Evolutionary conservation across 2,329 filamentous ascomycete genomes (phyloP).

Genomic region (Neonectria faginata): DNA sequence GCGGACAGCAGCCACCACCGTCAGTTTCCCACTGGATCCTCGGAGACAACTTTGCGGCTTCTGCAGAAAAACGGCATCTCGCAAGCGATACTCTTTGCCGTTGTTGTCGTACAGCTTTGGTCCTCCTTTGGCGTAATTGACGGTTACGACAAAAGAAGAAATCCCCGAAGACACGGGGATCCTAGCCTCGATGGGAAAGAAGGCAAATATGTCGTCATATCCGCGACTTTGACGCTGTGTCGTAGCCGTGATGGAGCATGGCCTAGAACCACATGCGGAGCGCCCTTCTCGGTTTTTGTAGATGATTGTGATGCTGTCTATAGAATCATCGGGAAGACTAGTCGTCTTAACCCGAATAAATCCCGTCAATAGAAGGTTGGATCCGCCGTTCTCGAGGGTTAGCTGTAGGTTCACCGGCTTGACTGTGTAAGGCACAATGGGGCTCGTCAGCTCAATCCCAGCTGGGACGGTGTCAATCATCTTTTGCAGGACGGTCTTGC

Average conservation of each 20-base stretch:
- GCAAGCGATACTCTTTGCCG: slow-evolving; percentile 64
- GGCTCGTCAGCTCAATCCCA: slow-evolving; percentile 62
- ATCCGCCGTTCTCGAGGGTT: slow-evolving; percentile 61
- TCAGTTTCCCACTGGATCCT: slow-evolving; percentile 56
- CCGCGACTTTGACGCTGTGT: slow-evolving; percentile 62
- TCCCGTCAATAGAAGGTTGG: slow-evolving; percentile 62
- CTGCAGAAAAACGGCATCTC: slow-evolving; percentile 67
- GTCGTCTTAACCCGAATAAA: slow-evolving; percentile 69
- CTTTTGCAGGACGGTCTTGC: slow-evolving; percentile 64
- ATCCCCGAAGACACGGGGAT: slow-evolving; percentile 70
- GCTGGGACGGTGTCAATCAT: slow-evolving; percentile 72
- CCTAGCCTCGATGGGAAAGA: slow-evolving; percentile 61
- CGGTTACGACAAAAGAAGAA: slow-evolving; percentile 68
- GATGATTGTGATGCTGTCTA: slow-evolving; percentile 61
- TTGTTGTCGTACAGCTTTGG: slow-evolving; percentile 66
- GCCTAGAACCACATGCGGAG: slow-evolving; percentile 54
- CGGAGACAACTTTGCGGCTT: slow-evolving; percentile 67
- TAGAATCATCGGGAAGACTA: slow-evolving; percentile 53
- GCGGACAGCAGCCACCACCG: slow-evolving; percentile 60
- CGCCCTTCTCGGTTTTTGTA: slow-evolving; percentile 68
- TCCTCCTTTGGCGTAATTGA: slow-evolving; percentile 62
- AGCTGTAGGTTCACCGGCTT: slow-evolving; percentile 71
- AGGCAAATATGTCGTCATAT: slow-evolving; percentile 71
- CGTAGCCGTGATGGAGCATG: slow-evolving; percentile 60
- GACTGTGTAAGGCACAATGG: slow-evolving; percentile 67